A percentile compares a stretch with the other conserved stretches of the same genome.
Evolutionary conservation across 805 yeast genomes (phyloP).

Genomic region (Martiniozyma abietophila): DNA sequence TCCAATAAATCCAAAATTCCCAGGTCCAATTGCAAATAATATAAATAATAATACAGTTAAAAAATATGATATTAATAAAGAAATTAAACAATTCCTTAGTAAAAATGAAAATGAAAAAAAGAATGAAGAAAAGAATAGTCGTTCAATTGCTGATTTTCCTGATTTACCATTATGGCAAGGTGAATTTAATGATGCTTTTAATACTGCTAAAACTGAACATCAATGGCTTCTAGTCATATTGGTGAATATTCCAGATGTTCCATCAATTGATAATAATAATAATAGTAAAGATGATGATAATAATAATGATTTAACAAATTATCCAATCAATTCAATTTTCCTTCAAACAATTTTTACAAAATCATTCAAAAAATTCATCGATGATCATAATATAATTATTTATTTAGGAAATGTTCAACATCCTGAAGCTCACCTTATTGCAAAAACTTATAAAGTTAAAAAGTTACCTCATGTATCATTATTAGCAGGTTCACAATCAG

Average conservation of each 20-base stretch:
- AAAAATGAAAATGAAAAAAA: slow-evolving; percentile 15
- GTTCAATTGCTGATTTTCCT: too few relatives aligned
- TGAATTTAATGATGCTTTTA: slow-evolving; percentile 35
- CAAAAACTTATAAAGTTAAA: slow-evolving; percentile 42
- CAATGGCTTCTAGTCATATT: slow-evolving; percentile 48
- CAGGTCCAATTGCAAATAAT: slow-evolving; percentile 23
- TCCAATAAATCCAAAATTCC: slow-evolving; percentile 24
- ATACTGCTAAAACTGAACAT: slow-evolving; percentile 29
- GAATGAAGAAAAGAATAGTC: too few relatives aligned
- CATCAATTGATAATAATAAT: slow-evolving; percentile 23
- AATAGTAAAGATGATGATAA: background rate
- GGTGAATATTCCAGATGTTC: slow-evolving; percentile 36
- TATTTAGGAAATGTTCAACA: slow-evolving; percentile 59
- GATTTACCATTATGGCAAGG: slow-evolving; percentile 23
- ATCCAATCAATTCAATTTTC: too few relatives aligned
- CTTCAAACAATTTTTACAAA: slow-evolving; percentile 29
- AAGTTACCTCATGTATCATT: slow-evolving; percentile 47
- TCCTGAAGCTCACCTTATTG: slow-evolving; percentile 60
- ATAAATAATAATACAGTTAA: slow-evolving; percentile 14
- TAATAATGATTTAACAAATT: slow-evolving; percentile 32
- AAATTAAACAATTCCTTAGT: slow-evolving; percentile 16
- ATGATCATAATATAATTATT: slow-evolving; percentile 37
- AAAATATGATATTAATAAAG: slow-evolving; percentile 12
- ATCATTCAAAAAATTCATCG: slow-evolving; percentile 28
- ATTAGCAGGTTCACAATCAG: slow-evolving; percentile 32